Evolutionary conservation across 2,329 filamentous ascomycete species (phyloP).

Genomic region (Biscogniauxia mediterranea): DNA sequence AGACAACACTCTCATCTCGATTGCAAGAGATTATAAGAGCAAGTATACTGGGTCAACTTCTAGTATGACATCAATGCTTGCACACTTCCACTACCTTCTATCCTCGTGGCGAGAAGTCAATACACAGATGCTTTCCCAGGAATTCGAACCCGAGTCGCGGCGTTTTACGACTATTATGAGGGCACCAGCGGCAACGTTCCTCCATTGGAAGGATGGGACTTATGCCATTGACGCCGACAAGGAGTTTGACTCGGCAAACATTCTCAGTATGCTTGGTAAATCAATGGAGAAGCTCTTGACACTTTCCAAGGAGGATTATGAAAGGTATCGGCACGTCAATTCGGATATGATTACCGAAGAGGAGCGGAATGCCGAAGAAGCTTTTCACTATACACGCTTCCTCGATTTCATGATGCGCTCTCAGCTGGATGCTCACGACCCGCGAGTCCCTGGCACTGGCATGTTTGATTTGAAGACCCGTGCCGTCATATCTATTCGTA

Average conservation of each 20-base stretch:
- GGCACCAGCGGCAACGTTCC: slow-evolving; percentile 75
- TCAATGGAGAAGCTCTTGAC: slow-evolving; percentile 97
- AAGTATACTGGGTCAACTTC: slow-evolving; percentile 95
- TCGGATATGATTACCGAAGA: slow-evolving; percentile 69
- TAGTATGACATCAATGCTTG: slow-evolving; percentile 85
- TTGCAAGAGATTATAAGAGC: slow-evolving; percentile 64
- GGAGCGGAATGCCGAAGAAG: slow-evolving; percentile 69
- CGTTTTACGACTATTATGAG: slow-evolving; percentile 72
- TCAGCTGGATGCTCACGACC: slow-evolving; percentile 87
- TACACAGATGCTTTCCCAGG: slow-evolving; percentile 61
- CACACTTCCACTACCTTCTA: slow-evolving; percentile 90
- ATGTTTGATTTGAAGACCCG: slow-evolving; percentile 97
- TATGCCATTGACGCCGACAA: slow-evolving; percentile 98
- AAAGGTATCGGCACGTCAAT: slow-evolving; percentile 72
- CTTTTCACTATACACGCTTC: slow-evolving; percentile 83
- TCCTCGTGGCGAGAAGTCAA: slow-evolving; percentile 79
- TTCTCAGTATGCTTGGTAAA: slow-evolving; percentile 88
- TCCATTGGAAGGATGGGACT: slow-evolving; percentile 76
- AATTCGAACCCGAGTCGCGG: slow-evolving; percentile 59
- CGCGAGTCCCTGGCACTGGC: slow-evolving; percentile 81
- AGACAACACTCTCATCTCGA: slow-evolving; percentile 67
- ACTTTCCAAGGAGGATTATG: slow-evolving; percentile 75
- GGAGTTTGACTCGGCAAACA: slow-evolving; percentile 78
- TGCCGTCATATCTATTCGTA: slow-evolving; percentile 86
- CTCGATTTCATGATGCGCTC: slow-evolving; percentile 93